A percentile compares a stretch with the other conserved stretches of the same genome.
Evolutionary conservation across 2,329 filamentous ascomycete species (phyloP).

Genomic region (Cercospora sojina): DNA sequence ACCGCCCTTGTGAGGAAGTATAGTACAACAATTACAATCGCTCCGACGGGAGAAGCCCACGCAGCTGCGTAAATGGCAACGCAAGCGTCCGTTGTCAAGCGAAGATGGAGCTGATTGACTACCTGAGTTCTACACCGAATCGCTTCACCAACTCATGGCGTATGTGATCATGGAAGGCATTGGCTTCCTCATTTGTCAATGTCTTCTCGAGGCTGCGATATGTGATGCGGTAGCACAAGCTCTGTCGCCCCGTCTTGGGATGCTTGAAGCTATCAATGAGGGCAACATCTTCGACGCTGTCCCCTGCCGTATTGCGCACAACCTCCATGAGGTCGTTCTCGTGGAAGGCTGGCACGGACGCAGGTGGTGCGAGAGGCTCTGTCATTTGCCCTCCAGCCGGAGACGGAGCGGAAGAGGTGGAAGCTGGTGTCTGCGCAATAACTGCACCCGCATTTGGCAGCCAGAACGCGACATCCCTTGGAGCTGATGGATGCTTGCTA

Average conservation of each 20-base stretch:
- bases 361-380: conserved; percentile 38
- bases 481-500: conserved; percentile 84
- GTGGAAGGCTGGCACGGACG: conserved; percentile 61
- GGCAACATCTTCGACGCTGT: conserved; percentile 81
- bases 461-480: conserved; percentile 96
- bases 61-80: background rate
- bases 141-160: conserved; percentile 63
- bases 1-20: background rate
- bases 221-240: conserved; percentile 88
- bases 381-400: conserved; percentile 39
- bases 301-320: conserved; percentile 76
- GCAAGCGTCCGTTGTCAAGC: background rate
- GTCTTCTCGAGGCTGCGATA: conserved; percentile 92
- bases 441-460: conserved; percentile 47
- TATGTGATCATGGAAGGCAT: conserved; percentile 71
- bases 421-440: conserved; percentile 35
- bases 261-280: conserved; percentile 85
- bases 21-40: background rate
- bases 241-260: conserved; percentile 77
- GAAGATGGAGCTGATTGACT: background rate
- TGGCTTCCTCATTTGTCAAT: conserved; percentile 78
- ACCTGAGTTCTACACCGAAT: conserved; percentile 78
- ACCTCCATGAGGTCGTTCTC: conserved; percentile 98
- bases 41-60: background rate
- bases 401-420: conserved; percentile 36